Evolutionary conservation across 768 basidiomycete species (phyloP).

Genomic region (Russula vinacea): DNA sequence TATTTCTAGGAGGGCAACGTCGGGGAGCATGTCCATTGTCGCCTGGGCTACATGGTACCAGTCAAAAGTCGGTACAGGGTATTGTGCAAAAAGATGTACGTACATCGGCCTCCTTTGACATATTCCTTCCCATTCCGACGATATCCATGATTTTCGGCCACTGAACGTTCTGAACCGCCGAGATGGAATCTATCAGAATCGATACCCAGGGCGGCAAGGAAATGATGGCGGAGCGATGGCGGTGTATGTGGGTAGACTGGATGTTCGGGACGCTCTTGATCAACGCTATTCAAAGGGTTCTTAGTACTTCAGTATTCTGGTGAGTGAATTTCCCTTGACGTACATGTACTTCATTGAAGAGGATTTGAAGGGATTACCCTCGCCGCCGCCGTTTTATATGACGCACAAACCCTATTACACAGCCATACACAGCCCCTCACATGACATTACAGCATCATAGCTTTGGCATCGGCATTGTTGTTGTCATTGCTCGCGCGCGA

Average conservation of each 20-base stretch:
- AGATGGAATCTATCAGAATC: background rate
- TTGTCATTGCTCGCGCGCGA: too few species aligned
- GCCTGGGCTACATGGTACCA: background rate
- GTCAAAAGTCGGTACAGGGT: background rate
- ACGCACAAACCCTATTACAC: too few species aligned
- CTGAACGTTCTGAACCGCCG: background rate
- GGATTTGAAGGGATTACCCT: too few species aligned
- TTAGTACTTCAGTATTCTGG: too few species aligned
- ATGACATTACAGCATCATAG: too few species aligned
- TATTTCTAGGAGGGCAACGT: background rate
- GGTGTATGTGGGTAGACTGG: background rate
- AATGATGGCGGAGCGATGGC: background rate
- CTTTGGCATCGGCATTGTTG: too few species aligned
- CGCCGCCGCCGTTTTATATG: too few species aligned
- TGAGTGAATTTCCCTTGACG: too few species aligned
- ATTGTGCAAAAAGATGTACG: background rate
- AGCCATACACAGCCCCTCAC: too few species aligned
- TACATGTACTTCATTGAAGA: too few species aligned
- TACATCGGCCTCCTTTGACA: background rate
- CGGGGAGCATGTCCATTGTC: background rate
- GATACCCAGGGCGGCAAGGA: background rate
- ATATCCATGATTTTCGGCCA: background rate
- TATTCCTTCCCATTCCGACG: background rate
- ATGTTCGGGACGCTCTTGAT: too few species aligned
- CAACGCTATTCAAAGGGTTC: background rate